Evolutionary conservation across 768 basidiomycete genomes (phyloP).

Genomic region (Gloeophyllum trabeum): DNA sequence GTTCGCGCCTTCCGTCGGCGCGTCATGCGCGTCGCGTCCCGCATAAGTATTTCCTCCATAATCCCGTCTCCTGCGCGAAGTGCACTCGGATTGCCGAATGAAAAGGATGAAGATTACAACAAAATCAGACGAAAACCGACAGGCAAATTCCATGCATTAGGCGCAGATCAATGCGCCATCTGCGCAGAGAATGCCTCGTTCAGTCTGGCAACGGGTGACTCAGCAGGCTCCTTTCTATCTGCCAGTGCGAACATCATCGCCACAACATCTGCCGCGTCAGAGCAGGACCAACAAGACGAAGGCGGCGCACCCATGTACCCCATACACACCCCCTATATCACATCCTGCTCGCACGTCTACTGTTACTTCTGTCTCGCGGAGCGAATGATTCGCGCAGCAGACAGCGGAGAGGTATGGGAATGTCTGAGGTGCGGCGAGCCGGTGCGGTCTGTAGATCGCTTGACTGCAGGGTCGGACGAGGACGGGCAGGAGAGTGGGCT

Average conservation of each 20-base stretch:
- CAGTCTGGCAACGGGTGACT: conserved; percentile 42
- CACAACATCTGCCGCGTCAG: too few relatives aligned
- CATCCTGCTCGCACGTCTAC: conserved; percentile 78
- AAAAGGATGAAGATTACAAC: too few relatives aligned
- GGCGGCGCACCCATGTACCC: conserved; percentile 45
- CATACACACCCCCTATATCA: conserved; percentile 72
- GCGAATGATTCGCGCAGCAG: conserved; percentile 61
- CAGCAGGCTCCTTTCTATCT: conserved; percentile 34
- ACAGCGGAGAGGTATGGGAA: conserved; percentile 67
- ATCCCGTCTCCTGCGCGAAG: too few relatives aligned
- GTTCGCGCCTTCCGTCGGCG: conserved; percentile 52
- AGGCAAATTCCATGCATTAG: conserved; percentile 63
- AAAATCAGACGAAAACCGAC: conserved; percentile 15
- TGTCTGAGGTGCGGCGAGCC: conserved; percentile 70
- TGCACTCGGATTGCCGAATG: too few relatives aligned
- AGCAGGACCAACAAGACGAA: conserved; percentile 18
- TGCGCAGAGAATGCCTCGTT: conserved; percentile 72
- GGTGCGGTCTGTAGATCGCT: conserved; percentile 56
- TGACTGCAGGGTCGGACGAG: conserved; percentile 8
- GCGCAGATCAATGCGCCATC: conserved; percentile 77
- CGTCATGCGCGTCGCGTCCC: conserved; percentile 24
- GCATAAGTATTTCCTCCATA: conserved; percentile 12
- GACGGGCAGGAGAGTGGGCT: neutral
- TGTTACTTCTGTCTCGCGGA: conserved; percentile 92
- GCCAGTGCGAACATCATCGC: too few relatives aligned